Percentiles rank a stretch among this genome's conserved stretches.
These are phyloP conservation scores for Sechiopsis laciniata DNA, from an alignment of 306 rosid genomes.

Conservation along the genomic window DNA sequence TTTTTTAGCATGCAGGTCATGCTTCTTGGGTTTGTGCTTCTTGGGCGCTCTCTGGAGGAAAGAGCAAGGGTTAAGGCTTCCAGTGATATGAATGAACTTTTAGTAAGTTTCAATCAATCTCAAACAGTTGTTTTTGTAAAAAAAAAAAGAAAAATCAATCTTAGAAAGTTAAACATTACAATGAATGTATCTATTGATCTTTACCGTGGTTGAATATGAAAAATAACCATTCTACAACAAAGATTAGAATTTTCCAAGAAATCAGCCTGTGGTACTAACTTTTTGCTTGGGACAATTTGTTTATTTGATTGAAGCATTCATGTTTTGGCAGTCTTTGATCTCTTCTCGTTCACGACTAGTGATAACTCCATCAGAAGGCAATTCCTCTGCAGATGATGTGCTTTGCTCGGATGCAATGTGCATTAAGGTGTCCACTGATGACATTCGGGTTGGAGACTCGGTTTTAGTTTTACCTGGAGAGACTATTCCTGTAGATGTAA, in stretches of 20 bases:
- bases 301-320: background rate
- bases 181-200: background rate
- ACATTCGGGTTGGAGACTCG: conserved; percentile 85
- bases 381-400: conserved; percentile 51
- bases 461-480: conserved; percentile 95
- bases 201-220: background rate
- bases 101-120: conserved; percentile 43
- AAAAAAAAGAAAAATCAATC: background rate
- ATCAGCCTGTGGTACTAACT: no score
- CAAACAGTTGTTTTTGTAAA: no score
- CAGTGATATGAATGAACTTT: conserved; percentile 94
- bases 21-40: conserved; percentile 99
- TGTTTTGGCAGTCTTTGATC: conserved; percentile 69
- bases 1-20: conserved; percentile 92
- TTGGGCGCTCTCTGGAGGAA: conserved; percentile 95
- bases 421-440: conserved; percentile 84
- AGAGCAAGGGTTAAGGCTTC: conserved; percentile 87
- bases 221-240: no score
- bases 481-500: conserved; percentile 89
- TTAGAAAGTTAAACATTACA: conserved; percentile 9
- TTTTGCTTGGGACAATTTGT: no score
- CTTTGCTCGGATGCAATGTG: conserved; percentile 69
- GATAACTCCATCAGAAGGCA: conserved; percentile 62
- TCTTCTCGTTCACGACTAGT: conserved; percentile 92
- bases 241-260: no score